These are phyloP conservation scores for Scytalidium sp. DNA, from an alignment of 2,329 filamentous ascomycete species.

Conservation along the genomic window DNA sequence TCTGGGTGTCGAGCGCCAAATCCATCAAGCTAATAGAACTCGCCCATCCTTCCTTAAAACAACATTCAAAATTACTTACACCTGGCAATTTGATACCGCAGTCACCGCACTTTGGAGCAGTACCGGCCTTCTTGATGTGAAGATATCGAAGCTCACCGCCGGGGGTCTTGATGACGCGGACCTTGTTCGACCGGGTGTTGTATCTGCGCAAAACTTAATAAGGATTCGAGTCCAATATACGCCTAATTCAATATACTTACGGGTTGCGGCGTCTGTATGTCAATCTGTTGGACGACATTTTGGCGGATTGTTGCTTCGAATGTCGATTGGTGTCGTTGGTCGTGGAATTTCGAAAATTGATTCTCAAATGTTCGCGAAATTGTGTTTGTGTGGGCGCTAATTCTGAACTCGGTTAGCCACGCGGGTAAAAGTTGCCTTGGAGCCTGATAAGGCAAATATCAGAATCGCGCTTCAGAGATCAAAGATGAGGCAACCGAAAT, in stretches of 20 bases:
- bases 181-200: constrained; percentile 98
- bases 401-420: constrained; percentile 10
- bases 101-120: constrained; percentile 98
- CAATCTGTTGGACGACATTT: constrained; percentile 51
- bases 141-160: constrained; percentile 94
- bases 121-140: constrained; percentile 99
- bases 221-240: constrained; percentile 5
- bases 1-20: background rate
- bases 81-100: constrained; percentile 96
- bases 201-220: constrained; percentile 58
- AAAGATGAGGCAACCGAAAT: background rate
- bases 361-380: constrained; percentile 4
- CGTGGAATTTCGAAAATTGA: constrained; percentile 6
- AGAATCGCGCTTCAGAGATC: constrained; percentile 2
- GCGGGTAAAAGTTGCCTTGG: background rate
- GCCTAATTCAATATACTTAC: constrained; percentile 45
- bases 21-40: background rate
- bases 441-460: constrained; percentile 1
- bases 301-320: constrained; percentile 32
- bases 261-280: constrained; percentile 66
- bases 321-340: constrained; percentile 26
- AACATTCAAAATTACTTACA: constrained; percentile 61
- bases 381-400: constrained; percentile 35
- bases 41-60: background rate
- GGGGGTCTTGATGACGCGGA: constrained; percentile 92